A percentile compares a stretch with the other conserved stretches of the same genome.
Evolutionary conservation across 2,329 filamentous ascomycete genomes (phyloP).

Genomic region (Pseudogymnoascus sp.): DNA sequence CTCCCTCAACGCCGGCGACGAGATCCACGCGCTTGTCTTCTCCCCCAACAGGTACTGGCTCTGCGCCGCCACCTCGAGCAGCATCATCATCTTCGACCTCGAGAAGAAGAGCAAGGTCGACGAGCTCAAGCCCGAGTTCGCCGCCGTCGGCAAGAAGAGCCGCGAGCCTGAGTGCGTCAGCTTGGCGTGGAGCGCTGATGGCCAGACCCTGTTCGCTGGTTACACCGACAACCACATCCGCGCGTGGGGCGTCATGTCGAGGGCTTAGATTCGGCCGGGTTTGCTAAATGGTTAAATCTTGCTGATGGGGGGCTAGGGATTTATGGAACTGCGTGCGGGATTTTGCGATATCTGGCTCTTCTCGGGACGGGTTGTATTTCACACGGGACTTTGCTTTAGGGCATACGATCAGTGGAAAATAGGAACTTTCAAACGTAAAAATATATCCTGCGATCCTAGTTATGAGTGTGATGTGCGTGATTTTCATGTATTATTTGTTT

Average conservation of each 20-base stretch:
- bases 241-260: slow-evolving; percentile 95
- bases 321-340: slow-evolving; percentile 73
- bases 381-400: slow-evolving; percentile 2
- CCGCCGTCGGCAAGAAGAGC: slow-evolving; percentile 93
- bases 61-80: slow-evolving; percentile 91
- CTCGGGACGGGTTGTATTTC: not conserved
- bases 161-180: slow-evolving; percentile 96
- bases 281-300: slow-evolving; percentile 30
- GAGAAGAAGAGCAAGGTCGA: slow-evolving; percentile 99
- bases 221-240: slow-evolving; percentile 99
- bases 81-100: slow-evolving; percentile 99
- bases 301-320: slow-evolving; percentile 55
- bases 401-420: slow-evolving; percentile 6
- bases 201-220: slow-evolving; percentile 98
- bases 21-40: slow-evolving; percentile 99
- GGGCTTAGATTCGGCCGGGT: slow-evolving; percentile 51
- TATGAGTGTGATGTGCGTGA: not conserved
- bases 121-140: slow-evolving; percentile 98
- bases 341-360: slow-evolving; percentile 20
- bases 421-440: slow-evolving; percentile 4
- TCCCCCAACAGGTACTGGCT: slow-evolving; percentile 99
- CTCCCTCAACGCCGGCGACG: slow-evolving; percentile 97
- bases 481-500: not conserved
- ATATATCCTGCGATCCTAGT: not conserved
- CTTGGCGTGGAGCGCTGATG: slow-evolving; percentile 95